phyloP scores from a whole-genome alignment of 495 filamentous ascomycete species.

The Daldinia vernicosa region DNA sequence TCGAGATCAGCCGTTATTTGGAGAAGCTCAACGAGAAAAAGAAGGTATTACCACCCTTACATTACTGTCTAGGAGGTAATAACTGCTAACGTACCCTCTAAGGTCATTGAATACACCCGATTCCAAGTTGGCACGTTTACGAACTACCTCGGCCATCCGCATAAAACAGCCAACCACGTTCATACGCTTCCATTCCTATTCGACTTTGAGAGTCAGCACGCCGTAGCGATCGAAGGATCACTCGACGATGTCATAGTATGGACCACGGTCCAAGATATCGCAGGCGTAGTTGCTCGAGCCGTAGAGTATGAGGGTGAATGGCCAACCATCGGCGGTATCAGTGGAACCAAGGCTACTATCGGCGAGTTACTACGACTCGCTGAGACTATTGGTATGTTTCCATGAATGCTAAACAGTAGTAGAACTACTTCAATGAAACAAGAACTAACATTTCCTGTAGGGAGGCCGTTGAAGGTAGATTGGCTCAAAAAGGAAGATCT shows the following conservation, averaged over 20 bases:
- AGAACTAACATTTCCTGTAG: constrained; percentile 17
- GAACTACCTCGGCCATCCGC: constrained; percentile 60
- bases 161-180: constrained; percentile 57
- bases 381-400: constrained; percentile 56
- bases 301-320: constrained; percentile 64
- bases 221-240: constrained; percentile 54
- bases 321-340: constrained; percentile 62
- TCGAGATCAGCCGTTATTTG: constrained; percentile 56
- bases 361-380: constrained; percentile 54
- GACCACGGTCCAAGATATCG: constrained; percentile 60
- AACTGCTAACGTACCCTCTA: not conserved
- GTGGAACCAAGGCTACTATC: constrained; percentile 53
- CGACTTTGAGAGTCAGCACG: constrained; percentile 58
- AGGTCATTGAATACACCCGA: constrained; percentile 65
- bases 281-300: constrained; percentile 56
- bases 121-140: constrained; percentile 64
- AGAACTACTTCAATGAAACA: constrained; percentile 14
- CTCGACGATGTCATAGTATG: constrained; percentile 52
- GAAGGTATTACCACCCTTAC: constrained; percentile 46
- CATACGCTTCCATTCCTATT: constrained; percentile 46
- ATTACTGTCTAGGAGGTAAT: not conserved
- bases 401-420: not conserved
- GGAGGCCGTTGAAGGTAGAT: constrained; percentile 51
- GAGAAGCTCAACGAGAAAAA: constrained; percentile 59
- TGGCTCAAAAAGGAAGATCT: constrained; percentile 55